These are phyloP conservation scores for Umbelopsis sp. DNA, from an alignment of 192 early-diverging fungal species.

Conservation along the genomic window DNA sequence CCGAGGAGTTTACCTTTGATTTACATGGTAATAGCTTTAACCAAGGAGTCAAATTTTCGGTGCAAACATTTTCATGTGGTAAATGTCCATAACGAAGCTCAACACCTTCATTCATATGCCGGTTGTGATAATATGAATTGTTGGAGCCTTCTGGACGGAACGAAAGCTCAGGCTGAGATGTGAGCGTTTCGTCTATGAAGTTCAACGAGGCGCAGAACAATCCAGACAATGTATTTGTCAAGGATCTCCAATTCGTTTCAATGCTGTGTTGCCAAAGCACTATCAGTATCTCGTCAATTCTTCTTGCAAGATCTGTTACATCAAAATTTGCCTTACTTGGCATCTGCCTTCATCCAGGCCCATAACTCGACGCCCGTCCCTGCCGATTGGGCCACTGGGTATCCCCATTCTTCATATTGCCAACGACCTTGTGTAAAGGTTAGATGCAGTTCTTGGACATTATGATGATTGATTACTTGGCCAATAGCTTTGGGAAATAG, in stretches of 20 bases:
- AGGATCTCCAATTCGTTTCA: constrained; percentile 78
- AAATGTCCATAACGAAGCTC: constrained; percentile 77
- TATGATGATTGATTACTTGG: constrained; percentile 75
- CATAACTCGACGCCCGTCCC: constrained; percentile 79
- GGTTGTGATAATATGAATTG: constrained; percentile 30
- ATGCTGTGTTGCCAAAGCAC: constrained; percentile 41
- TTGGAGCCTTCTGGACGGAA: constrained; percentile 52
- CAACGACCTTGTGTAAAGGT: constrained; percentile 91
- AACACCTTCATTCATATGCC: constrained; percentile 14
- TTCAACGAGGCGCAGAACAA: constrained; percentile 97
- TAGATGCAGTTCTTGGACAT: constrained; percentile 81
- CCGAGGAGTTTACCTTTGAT: constrained; percentile 55
- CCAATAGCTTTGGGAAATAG: constrained; percentile 85
- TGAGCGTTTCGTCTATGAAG: constrained; percentile 83
- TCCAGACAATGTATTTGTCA: constrained; percentile 91
- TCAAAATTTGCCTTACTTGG: constrained; percentile 12
- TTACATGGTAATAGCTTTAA: constrained; percentile 95
- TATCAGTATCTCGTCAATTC: not conserved
- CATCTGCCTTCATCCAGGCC: constrained; percentile 60
- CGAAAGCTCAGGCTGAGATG: constrained; percentile 59
- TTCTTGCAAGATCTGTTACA: not conserved
- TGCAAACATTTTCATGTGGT: constrained; percentile 94
- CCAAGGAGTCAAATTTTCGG: constrained; percentile 98
- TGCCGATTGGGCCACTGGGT: constrained; percentile 56
- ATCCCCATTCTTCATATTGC: constrained; percentile 81